phyloP scores from a whole-genome alignment of 352 stramenopile genomes.

The Bremia lactucae region DNA sequence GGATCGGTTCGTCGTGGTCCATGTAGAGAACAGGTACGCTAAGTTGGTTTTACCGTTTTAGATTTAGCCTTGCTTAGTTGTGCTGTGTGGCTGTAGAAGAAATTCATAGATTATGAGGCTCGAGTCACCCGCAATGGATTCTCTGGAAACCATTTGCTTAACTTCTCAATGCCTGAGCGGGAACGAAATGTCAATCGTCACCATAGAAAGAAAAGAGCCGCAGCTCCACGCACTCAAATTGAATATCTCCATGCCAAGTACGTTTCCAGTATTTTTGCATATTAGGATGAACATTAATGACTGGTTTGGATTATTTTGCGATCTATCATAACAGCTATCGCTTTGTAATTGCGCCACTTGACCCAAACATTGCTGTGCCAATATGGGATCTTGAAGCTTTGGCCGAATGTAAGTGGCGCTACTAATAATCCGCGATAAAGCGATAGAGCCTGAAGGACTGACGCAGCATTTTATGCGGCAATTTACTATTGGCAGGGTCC shows the following conservation, averaged over 20 bases:
- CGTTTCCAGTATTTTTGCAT: no score
- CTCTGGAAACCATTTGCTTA: constrained; percentile 76
- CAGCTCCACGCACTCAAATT: constrained; percentile 50
- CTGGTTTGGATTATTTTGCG: not conserved
- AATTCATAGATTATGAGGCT: constrained; percentile 41
- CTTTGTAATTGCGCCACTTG: constrained; percentile 63
- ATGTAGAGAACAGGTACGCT: constrained; percentile 27
- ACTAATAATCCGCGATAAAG: not conserved
- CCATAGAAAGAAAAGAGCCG: constrained; percentile 63
- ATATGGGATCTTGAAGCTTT: constrained; percentile 70
- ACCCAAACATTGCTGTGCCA: constrained; percentile 28
- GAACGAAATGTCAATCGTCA: constrained; percentile 30
- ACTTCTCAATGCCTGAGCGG: constrained; percentile 70
- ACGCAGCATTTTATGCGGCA: not conserved
- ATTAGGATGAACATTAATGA: no score
- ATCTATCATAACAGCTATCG: constrained; percentile 40
- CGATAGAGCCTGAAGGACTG: no score
- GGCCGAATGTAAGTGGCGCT: constrained; percentile 52
- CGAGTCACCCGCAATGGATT: constrained; percentile 54
- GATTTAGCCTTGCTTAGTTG: constrained; percentile 3
- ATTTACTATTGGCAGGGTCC: constrained; percentile 32
- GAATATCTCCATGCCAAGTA: constrained; percentile 84
- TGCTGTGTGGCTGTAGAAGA: constrained; percentile 21
- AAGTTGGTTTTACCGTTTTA: not conserved
- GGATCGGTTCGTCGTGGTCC: constrained; percentile 20